Evolutionary conservation across 768 basidiomycete genomes (phyloP).

Genomic region (Pisolithus sp.): DNA sequence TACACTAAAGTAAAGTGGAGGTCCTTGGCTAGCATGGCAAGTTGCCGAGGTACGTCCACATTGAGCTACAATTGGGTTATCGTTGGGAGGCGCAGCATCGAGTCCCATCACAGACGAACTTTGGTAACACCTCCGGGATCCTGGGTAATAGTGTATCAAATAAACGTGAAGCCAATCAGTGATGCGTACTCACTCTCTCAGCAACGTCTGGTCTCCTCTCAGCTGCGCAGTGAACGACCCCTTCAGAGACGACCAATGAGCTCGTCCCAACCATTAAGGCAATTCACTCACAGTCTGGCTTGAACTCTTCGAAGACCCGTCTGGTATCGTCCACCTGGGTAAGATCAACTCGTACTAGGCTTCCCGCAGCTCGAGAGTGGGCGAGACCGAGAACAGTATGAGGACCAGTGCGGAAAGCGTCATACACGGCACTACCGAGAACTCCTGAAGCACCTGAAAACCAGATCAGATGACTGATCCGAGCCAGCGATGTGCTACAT

Average conservation of each 20-base stretch:
- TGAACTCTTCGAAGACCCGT: slow-evolving; percentile 46
- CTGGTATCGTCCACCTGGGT: slow-evolving; percentile 51
- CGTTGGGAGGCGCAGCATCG: not conserved
- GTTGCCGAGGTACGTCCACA: slow-evolving; percentile 61
- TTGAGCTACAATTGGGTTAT: slow-evolving; percentile 54
- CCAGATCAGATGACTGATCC: not conserved
- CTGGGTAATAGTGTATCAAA: not conserved
- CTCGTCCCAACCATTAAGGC: not conserved
- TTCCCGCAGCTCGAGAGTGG: slow-evolving; percentile 53
- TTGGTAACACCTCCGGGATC: slow-evolving; percentile 49
- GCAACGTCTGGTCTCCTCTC: slow-evolving; percentile 91
- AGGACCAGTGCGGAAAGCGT: slow-evolving; percentile 47
- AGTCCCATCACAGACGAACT: slow-evolving; percentile 31
- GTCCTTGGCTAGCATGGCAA: slow-evolving; percentile 60
- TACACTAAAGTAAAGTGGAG: slow-evolving; percentile 72
- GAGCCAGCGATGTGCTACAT: not conserved
- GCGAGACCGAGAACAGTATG: slow-evolving; percentile 63
- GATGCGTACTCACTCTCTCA: slow-evolving; percentile 56
- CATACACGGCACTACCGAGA: slow-evolving; percentile 73
- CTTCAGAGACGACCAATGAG: slow-evolving; percentile 28
- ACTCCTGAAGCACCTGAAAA: slow-evolving; percentile 85
- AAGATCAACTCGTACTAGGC: slow-evolving; percentile 60
- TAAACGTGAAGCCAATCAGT: not conserved
- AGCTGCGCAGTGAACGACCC: slow-evolving; percentile 93
- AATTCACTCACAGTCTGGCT: slow-evolving; percentile 59